Evolutionary conservation across 495 filamentous ascomycete genomes (phyloP), one percentile per base, ranked within the genome.

Genomic region (Lichina pygmaea): DNA sequence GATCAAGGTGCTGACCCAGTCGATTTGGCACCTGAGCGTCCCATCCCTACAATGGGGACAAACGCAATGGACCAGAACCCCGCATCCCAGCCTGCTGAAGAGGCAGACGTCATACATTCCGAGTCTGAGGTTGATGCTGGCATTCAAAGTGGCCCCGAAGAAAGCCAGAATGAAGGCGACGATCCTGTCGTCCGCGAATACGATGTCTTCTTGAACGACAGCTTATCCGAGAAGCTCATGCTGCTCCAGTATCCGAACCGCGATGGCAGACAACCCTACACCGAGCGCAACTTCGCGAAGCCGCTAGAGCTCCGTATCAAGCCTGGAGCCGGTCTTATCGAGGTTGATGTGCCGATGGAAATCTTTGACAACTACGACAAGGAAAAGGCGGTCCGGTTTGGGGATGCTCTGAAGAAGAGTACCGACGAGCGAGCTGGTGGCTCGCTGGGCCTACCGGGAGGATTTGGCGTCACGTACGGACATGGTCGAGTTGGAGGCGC

Each of bases 211-310:
- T 13, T 49, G 8, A 40, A 32, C 37, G 16, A 46, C n/a, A 15
- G 38, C 2, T 17, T 47, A 10, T 16, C 36, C n/a, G 44, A 41
- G 36, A n/a, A 66, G 48, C 57, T 70, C 43, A 73, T 73, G 53
- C 65, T 86, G 48, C 66, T 86, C 36, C 81, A 85, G 60, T 85
- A 78, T 57, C 71, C 77, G 7, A 69, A 71, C 44, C 66, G 70
- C 42, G 48, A 49, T 8, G 49, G 57, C 2, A 57, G 63, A 10
- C 58, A 67, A 45, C 65, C 71, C 9, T 81, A 80, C 59, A 67
- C 70, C 34, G 65, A 63, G 15, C 52, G 55, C 1, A 56, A 63
- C 41, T 56, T 62, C 6, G 63, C 69, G 9, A 66, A 71, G 46
- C 80, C 80, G 0, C 50, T 66, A 2, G 62, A 64, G 8, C 54